Evolutionary conservation across 371 early-diverging fungal genomes (phyloP).

Genomic region (Racocetra persica): DNA sequence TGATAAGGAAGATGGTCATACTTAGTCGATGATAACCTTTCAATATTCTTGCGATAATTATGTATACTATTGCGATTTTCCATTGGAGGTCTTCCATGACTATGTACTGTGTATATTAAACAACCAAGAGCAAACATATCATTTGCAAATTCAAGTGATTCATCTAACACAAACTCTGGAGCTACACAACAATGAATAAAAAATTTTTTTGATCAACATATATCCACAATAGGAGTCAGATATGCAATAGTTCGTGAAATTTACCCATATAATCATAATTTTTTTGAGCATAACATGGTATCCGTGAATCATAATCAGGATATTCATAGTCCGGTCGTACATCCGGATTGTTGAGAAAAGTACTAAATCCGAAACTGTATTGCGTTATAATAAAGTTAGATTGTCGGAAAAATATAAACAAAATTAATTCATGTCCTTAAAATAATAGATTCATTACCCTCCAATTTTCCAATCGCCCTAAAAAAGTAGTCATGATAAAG

Average conservation of each 20-base stretch:
- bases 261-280: slow-evolving; percentile 73
- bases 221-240: neutral
- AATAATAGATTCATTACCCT: slow-evolving; percentile 57
- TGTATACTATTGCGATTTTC: slow-evolving; percentile 70
- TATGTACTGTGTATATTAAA: slow-evolving; percentile 77
- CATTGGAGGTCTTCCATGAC: slow-evolving; percentile 72
- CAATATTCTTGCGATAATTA: slow-evolving; percentile 70
- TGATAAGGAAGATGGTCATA: slow-evolving; percentile 61
- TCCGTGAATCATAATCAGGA: slow-evolving; percentile 64
- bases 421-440: neutral
- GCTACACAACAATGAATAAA: slow-evolving; percentile 55
- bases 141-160: slow-evolving; percentile 60
- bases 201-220: neutral
- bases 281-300: slow-evolving; percentile 73
- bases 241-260: neutral
- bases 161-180: slow-evolving; percentile 78
- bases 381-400: neutral
- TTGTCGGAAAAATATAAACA: neutral
- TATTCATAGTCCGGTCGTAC: slow-evolving; percentile 50
- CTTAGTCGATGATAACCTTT: slow-evolving; percentile 54
- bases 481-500: neutral
- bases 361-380: slow-evolving; percentile 71
- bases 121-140: slow-evolving; percentile 89
- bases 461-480: slow-evolving; percentile 93
- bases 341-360: slow-evolving; percentile 62